Percentiles rank a stretch among this genome's conserved stretches.
These are phyloP conservation scores for Globisporangium irregulare DNA, from an alignment of 352 stramenopile species.

Conservation along the genomic window DNA sequence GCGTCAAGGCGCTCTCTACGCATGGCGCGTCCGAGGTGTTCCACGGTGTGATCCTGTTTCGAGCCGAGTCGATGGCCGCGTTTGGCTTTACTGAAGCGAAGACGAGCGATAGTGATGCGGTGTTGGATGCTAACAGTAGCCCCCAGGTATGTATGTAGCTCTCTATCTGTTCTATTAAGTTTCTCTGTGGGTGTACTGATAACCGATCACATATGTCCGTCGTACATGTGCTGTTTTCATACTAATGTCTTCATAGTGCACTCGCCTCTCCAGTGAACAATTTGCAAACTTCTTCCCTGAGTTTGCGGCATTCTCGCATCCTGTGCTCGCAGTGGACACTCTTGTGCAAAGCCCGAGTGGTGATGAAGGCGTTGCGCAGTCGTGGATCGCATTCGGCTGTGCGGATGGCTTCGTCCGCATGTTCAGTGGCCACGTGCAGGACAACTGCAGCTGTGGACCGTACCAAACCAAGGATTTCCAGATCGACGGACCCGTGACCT, in stretches of 20 bases:
- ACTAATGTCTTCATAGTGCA: slow-evolving; percentile 22
- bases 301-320: slow-evolving; percentile 52
- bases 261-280: slow-evolving; percentile 53
- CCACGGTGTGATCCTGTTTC: slow-evolving; percentile 62
- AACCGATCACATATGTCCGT: too few relatives aligned
- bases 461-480: slow-evolving; percentile 50
- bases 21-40: slow-evolving; percentile 31
- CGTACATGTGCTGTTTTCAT: not conserved
- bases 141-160: not conserved
- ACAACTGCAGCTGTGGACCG: slow-evolving; percentile 36
- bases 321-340: slow-evolving; percentile 49
- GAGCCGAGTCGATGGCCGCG: slow-evolving; percentile 46
- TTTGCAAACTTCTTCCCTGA: slow-evolving; percentile 72
- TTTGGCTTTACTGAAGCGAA: slow-evolving; percentile 60
- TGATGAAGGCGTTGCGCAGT: not conserved
- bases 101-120: not conserved
- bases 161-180: too few relatives aligned
- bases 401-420: slow-evolving; percentile 62
- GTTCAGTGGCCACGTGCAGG: slow-evolving; percentile 34
- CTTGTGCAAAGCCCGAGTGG: slow-evolving; percentile 14
- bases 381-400: slow-evolving; percentile 62
- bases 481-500: slow-evolving; percentile 59
- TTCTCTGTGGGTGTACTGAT: not conserved
- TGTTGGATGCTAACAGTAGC: not conserved
- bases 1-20: slow-evolving; percentile 32